Base-by-base conservation (phyloP, 1,139 yeast genomes). In the Saccharomyces hybrid region DNA sequence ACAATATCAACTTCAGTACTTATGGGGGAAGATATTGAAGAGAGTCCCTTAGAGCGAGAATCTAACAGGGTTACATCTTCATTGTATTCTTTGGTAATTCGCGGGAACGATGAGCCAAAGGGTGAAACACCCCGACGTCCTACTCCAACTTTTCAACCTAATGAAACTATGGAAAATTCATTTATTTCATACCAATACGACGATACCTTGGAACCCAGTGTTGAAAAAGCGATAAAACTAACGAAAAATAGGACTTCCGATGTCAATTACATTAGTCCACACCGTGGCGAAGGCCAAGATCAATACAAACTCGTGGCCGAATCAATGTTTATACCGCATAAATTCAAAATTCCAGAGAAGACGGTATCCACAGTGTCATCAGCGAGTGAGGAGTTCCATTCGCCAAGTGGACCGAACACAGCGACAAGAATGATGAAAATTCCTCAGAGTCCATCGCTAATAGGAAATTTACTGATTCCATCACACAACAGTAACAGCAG, bases 161-260 rank as follows among this genome's bases (percentile, higher is more conserved):
- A 34, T 34, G 42, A 34, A 34, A 16, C 42, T 4, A 34, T 14
- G 23, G 42, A 34, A 7, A 7, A 34, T 11, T 34, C 42, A 34
- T 34, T 34, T 14, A 1, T 16, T 34, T 34, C 42, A 1, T 34
- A 50, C 7, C 46, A 49, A 13, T 51, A 32, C 29, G 57, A 56
- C 42, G 59, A 57, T 9, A 53, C 59, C 4, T 46, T 59, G 14
- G 62, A 57, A 26, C 64, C 66, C 6, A 56, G 54, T 20, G 57
- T 63, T 20, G 61, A 59, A 47, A 56, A 61, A 49, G 66, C 66
- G 4, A 60, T 59, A 1, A 47, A 56, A 47, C 50, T 62, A 2
- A 59, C 59, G 51, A 46, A 44, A 42, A 32, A 50, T 7, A 42
- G 20, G 13, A 47, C 7, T n/a, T 14, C 57, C n/a, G 31, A 48